Evolutionary conservation across 352 stramenopile genomes (phyloP).

Genomic region (Phytophthora fragariae): DNA sequence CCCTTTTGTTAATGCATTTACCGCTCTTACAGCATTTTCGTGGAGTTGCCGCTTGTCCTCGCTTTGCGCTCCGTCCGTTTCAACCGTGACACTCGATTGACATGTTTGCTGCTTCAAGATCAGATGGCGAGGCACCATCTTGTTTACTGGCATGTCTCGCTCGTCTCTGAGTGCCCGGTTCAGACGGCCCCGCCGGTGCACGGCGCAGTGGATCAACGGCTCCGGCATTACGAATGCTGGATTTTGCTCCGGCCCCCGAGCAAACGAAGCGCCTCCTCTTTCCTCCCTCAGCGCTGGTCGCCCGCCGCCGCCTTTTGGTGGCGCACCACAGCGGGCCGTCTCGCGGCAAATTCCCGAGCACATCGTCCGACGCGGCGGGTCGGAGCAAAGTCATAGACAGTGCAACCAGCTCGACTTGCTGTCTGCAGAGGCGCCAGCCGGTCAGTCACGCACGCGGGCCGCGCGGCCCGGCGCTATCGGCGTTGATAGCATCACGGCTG

Average conservation of each 20-base stretch:
- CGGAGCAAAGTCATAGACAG: constrained; percentile 46
- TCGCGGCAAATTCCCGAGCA: constrained; percentile 22
- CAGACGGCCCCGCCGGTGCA: constrained; percentile 19
- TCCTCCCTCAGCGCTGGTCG: constrained; percentile 11
- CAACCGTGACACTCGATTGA: constrained; percentile 34
- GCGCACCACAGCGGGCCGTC: not conserved
- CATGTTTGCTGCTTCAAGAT: constrained; percentile 32
- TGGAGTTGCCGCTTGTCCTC: constrained; percentile 22
- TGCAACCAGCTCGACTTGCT: constrained; percentile 26
- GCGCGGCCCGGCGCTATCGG: constrained; percentile 33
- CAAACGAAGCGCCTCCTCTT: constrained; percentile 27
- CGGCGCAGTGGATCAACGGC: constrained; percentile 20
- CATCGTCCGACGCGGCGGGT: constrained; percentile 34
- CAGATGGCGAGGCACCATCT: constrained; percentile 28
- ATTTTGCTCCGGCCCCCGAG: constrained; percentile 31
- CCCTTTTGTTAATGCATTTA: not conserved
- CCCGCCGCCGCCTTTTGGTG: constrained; percentile 11
- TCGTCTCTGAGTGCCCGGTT: constrained; percentile 25
- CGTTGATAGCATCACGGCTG: constrained; percentile 42
- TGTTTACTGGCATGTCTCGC: constrained; percentile 29
- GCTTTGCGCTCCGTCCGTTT: constrained; percentile 18
- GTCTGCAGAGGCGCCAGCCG: constrained; percentile 26
- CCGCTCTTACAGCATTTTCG: constrained; percentile 7
- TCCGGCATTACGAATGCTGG: constrained; percentile 43
- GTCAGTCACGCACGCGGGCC: constrained; percentile 34